Evolutionary conservation across 345 rosid species (phyloP), one percentile per base, ranked within the genome.

Genomic region (Psidium friedrichsthalianum): DNA sequence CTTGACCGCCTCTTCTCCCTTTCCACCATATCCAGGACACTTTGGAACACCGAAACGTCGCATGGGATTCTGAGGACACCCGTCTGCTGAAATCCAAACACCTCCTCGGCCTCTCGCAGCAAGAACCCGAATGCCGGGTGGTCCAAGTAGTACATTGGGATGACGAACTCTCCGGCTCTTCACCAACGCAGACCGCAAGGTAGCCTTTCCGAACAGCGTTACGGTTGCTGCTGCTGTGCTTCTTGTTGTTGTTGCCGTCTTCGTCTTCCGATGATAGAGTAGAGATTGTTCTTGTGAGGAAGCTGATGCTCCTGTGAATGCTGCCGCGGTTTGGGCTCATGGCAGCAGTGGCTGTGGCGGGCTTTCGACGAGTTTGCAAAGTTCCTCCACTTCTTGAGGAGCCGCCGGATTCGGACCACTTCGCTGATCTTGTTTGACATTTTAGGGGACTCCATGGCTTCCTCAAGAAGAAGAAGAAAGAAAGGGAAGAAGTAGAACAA

Each of bases 101-200:
- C 98, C 85, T 96, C 98, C 82, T 94, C 98, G 14, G 98, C 98
- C 85, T 92, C 92, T 86, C 91, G 90, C 27, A 96, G 86, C 84
- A 96, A 78, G n/a, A 86, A 42, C 82, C 89, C 92, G 87, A 96
- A 96, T 36, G 95, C 95, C 24, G 86, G 94, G 86, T 94, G 95
- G 96, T 91, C 88, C 86, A 96, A 89, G 87, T 92, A 93, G 20
- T 90, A 90, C 6, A 91, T 94, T 29, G 96, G 98, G 87, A 96
- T 94, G 54, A 87, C 88, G 92, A 92, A 96, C 87, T 90, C 90
- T 91, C 93, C 57, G 88, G 93, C 86, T 91, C 94, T 69, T 93
- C 92, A 49, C 98, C 97, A 13, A 96, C 95, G 12, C 92, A 90
- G 40, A 96, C 94, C n/a, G 95, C 98, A 29, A 96, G 87, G 90